Conservation (phyloP, 495 filamentous ascomycete species). For the Lasiosphaeriaceae sp. region DNA sequence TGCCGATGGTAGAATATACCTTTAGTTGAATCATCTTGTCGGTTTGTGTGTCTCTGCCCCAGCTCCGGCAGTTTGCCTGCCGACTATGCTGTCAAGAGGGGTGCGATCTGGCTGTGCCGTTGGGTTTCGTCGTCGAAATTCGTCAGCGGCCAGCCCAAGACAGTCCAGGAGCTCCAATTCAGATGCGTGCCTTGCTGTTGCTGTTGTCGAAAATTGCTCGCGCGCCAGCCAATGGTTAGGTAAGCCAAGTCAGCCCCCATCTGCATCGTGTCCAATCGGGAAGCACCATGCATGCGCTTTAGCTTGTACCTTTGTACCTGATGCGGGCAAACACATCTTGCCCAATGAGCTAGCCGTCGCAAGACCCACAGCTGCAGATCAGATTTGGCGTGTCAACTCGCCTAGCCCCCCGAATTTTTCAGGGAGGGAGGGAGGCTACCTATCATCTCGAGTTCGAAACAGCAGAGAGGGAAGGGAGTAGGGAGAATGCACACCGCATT, state of each 20-base stretch:
- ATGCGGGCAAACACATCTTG: neutral
- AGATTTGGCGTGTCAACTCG: constrained; percentile 9
- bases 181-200: neutral
- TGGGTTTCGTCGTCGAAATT: constrained; percentile 2
- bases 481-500: neutral
- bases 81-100: neutral
- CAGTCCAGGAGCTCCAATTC: constrained; percentile 1
- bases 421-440: constrained; percentile 8
- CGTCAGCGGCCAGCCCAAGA: constrained; percentile 4
- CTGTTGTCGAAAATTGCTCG: constrained; percentile 23
- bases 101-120: neutral
- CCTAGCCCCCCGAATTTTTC: constrained; percentile 33
- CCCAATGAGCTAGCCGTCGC: constrained; percentile 12
- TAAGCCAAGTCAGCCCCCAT: constrained; percentile 8
- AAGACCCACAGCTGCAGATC: constrained; percentile 9
- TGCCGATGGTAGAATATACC: no score
- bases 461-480: neutral
- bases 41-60: constrained; percentile 13
- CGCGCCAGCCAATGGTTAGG: constrained; percentile 15
- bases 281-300: constrained; percentile 17
- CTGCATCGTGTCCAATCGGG: constrained; percentile 12
- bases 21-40: constrained; percentile 96
- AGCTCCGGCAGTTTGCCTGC: constrained; percentile 14
- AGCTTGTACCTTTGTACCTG: constrained; percentile 12
- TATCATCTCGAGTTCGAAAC: neutral